Conservation (phyloP, 495 filamentous ascomycete genomes). For the Penicillium argentinense region DNA sequence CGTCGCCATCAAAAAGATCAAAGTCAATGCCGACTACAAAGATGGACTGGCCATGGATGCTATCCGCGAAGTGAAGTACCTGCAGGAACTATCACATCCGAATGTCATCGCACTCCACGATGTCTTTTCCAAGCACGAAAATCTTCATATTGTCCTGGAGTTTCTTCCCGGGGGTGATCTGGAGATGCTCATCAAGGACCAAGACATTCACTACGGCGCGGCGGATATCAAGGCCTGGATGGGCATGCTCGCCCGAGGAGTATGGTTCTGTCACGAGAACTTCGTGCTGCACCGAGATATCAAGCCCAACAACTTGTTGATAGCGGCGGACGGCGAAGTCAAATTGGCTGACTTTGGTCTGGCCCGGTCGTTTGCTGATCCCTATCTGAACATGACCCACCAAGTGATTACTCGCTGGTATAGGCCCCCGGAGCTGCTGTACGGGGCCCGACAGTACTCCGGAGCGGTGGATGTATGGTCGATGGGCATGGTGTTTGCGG, state of each 20-base stretch:
- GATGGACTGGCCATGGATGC: constrained; percentile 93
- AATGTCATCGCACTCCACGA: constrained; percentile 91
- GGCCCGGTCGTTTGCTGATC: constrained; percentile 84
- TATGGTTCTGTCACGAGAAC: constrained; percentile 97
- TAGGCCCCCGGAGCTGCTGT: constrained; percentile 88
- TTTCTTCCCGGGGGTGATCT: constrained; percentile 88
- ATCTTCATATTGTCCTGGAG: constrained; percentile 92
- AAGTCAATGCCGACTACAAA: constrained; percentile 77
- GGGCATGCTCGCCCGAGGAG: constrained; percentile 88
- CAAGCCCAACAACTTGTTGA: constrained; percentile 97
- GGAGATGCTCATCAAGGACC: constrained; percentile 88
- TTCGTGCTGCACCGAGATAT: constrained; percentile 96
- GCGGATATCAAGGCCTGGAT: constrained; percentile 98
- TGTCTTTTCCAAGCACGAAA: constrained; percentile 92
- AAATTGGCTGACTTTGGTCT: constrained; percentile 98
- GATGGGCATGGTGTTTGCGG: constrained; percentile 89
- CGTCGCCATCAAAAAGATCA: constrained; percentile 99
- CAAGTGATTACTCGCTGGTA: constrained; percentile 98
- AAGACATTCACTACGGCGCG: constrained; percentile 68
- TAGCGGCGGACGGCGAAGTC: constrained; percentile 86
- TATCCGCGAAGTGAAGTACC: constrained; percentile 89
- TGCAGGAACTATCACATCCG: constrained; percentile 93
- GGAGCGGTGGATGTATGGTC: constrained; percentile 94
- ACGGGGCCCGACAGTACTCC: constrained; percentile 83
- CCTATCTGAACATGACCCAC: constrained; percentile 82